Evolutionary conservation across 2,329 filamentous ascomycete species (phyloP).

Genomic region (Sclerotiophoma versabilis): DNA sequence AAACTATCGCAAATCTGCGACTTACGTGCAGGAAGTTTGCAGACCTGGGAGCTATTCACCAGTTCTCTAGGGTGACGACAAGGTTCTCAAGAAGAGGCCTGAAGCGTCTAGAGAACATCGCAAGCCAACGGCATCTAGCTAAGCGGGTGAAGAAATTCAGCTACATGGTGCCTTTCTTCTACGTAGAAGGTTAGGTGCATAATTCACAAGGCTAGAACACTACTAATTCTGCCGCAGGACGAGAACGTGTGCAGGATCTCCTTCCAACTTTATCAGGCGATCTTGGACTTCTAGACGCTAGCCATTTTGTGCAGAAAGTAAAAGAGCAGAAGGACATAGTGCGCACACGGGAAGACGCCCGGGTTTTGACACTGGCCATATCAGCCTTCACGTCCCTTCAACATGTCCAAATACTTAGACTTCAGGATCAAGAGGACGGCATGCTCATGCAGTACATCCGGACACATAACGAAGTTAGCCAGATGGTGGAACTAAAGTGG

Average conservation of each 20-base stretch:
- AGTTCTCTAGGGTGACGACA: constrained; percentile 61
- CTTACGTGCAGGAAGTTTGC: constrained; percentile 56
- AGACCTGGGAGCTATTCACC: constrained; percentile 58
- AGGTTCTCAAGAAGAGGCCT: constrained; percentile 61
- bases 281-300: constrained; percentile 49
- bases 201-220: constrained; percentile 3
- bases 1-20: constrained; percentile 36
- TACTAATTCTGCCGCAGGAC: constrained; percentile 42
- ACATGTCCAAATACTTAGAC: constrained; percentile 68
- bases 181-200: constrained; percentile 56
- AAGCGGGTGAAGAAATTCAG: constrained; percentile 65
- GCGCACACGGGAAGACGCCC: constrained; percentile 58
- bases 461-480: constrained; percentile 54
- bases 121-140: constrained; percentile 58
- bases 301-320: constrained; percentile 54
- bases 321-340: constrained; percentile 62
- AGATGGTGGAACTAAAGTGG: constrained; percentile 64
- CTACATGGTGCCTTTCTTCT: constrained; percentile 67
- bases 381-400: constrained; percentile 66
- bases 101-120: constrained; percentile 57
- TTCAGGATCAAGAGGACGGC: constrained; percentile 67
- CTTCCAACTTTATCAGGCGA: constrained; percentile 46
- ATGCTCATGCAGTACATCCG: constrained; percentile 61
- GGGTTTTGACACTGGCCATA: constrained; percentile 62
- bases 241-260: constrained; percentile 51